phyloP scores from a whole-genome alignment of 129 eudicot genomes.

The Flaveria trinervia region DNA sequence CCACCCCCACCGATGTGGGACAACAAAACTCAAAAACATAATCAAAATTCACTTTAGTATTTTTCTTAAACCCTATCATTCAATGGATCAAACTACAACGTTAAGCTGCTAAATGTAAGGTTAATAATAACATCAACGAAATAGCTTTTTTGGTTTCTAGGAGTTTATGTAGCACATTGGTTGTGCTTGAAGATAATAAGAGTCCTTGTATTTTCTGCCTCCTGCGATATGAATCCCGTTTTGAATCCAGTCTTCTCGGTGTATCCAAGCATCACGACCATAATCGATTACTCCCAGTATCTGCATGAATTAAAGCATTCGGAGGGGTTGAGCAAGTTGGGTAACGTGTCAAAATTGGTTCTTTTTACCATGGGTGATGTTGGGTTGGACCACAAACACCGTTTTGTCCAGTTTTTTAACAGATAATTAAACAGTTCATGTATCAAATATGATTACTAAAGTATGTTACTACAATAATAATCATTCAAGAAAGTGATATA shows the following conservation, averaged over 20 bases:
- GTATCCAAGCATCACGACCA: conserved; percentile 90
- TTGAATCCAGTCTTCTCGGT: conserved; percentile 90
- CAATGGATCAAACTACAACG: not conserved
- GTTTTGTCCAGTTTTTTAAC: not conserved
- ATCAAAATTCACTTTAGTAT: not conserved
- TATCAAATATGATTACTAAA: not conserved
- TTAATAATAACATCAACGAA: not conserved
- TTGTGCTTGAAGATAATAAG: conserved; percentile 87
- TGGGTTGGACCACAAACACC: not conserved
- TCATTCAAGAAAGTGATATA: not conserved
- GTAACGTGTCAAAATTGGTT: not conserved
- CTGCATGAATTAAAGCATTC: conserved; percentile 37
- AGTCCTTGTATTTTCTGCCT: conserved; percentile 87
- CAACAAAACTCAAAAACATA: not conserved
- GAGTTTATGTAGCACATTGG: conserved; percentile 78
- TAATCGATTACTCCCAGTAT: conserved; percentile 82
- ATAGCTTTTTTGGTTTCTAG: conserved; percentile 10
- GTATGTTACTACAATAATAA: no score
- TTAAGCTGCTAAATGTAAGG: not conserved
- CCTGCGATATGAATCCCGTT: conserved; percentile 74
- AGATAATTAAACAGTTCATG: not conserved
- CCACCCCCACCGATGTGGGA: conserved; percentile 50
- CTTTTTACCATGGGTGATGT: not conserved
- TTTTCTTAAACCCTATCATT: not conserved
- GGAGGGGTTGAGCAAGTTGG: not conserved